A percentile compares a stretch with the other conserved stretches of the same genome.
Conservation (phyloP, 345 rosid species). For the Camelina laxa region DNA sequence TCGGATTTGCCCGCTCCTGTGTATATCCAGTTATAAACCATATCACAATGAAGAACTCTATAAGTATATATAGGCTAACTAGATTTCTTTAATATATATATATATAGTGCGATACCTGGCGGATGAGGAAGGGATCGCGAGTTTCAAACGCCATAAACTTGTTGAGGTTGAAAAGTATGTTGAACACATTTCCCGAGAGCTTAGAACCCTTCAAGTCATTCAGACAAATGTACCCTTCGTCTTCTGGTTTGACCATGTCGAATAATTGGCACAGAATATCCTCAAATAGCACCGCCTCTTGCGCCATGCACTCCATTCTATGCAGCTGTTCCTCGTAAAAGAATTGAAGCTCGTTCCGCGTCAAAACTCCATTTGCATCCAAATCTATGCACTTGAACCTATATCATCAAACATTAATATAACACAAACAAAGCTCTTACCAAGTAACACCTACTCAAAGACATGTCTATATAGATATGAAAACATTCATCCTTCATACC, state of each 20-base stretch:
- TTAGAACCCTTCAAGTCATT: slow-evolving; percentile 79
- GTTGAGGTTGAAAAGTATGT: slow-evolving; percentile 93
- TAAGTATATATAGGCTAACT: slow-evolving; percentile 16
- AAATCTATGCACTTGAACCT: slow-evolving; percentile 98
- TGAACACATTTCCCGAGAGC: slow-evolving; percentile 90
- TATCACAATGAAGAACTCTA: slow-evolving; percentile 15
- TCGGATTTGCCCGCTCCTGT: slow-evolving; percentile 95
- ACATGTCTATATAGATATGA: not conserved
- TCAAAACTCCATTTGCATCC: slow-evolving; percentile 89
- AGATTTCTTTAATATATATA: not conserved
- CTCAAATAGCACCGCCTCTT: slow-evolving; percentile 94
- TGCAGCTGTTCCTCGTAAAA: slow-evolving; percentile 96
- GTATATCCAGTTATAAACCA: slow-evolving; percentile 4
- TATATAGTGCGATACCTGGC: slow-evolving; percentile 63
- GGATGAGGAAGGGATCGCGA: slow-evolving; percentile 96
- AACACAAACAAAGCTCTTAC: slow-evolving; percentile 7
- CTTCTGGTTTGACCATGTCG: slow-evolving; percentile 93
- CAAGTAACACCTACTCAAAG: not conserved
- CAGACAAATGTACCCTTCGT: slow-evolving; percentile 68
- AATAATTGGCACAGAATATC: slow-evolving; percentile 94
- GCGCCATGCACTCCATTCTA: slow-evolving; percentile 99
- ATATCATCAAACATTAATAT: slow-evolving; percentile 10
- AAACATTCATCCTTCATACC: slow-evolving; percentile 49
- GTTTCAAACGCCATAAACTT: slow-evolving; percentile 98
- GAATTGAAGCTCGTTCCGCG: slow-evolving; percentile 87